Percentiles rank a stretch among this genome's conserved stretches.
These are phyloP conservation scores for Effrenium voratum DNA, from an alignment of 73 alveolate species.

Conservation along the genomic window DNA sequence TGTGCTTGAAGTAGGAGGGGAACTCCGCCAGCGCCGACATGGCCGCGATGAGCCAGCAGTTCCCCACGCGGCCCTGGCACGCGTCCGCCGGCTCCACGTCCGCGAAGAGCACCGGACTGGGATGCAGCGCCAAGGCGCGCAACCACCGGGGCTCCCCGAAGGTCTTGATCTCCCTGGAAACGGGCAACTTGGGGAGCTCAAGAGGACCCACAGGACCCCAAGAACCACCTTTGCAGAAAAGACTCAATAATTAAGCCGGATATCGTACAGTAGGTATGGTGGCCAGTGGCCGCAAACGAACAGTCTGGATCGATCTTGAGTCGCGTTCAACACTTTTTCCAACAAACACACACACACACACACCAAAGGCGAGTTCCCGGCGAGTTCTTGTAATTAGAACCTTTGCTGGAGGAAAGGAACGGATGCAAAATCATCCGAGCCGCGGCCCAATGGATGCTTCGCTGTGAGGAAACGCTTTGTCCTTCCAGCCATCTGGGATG, in stretches of 20 bases:
- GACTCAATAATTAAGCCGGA: no score
- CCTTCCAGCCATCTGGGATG: slow-evolving; percentile 58
- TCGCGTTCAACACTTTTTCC: no score
- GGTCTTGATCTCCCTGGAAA: neutral
- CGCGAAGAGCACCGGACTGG: slow-evolving; percentile 63
- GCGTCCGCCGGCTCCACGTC: slow-evolving; percentile 78
- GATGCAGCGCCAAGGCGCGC: slow-evolving; percentile 51
- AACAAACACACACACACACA: no score
- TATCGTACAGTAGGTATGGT: no score
- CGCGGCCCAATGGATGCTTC: slow-evolving; percentile 15
- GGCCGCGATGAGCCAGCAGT: slow-evolving; percentile 76
- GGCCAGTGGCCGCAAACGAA: no score
- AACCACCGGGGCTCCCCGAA: slow-evolving; percentile 59
- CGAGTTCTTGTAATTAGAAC: no score
- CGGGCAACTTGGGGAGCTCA: neutral
- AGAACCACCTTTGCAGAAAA: no score
- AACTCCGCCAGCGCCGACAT: slow-evolving; percentile 44
- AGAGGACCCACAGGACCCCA: no score
- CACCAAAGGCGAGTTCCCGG: no score
- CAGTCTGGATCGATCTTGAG: no score
- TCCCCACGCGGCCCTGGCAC: slow-evolving; percentile 54
- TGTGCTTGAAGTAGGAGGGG: slow-evolving; percentile 22
- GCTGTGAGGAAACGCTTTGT: slow-evolving; percentile 40
- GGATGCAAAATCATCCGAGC: neutral
- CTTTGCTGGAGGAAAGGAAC: no score